A percentile compares a stretch with the other conserved stretches of the same genome.
phyloP scores from a whole-genome alignment of 2,329 filamentous ascomycete species.

The Neurospora sp. region DNA sequence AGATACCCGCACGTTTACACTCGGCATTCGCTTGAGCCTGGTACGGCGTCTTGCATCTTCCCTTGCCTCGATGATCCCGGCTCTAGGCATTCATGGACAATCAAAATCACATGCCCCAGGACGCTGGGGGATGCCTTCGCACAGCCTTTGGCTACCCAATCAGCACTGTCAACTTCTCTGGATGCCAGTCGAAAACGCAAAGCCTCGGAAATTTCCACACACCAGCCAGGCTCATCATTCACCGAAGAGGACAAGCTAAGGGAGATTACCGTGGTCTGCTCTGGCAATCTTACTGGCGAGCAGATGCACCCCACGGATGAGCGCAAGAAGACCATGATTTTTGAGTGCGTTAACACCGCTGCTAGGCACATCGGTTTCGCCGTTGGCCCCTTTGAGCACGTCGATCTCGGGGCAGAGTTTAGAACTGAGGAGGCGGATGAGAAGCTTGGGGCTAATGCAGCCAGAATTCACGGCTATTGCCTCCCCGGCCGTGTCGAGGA shows the following conservation, averaged over 20 bases:
- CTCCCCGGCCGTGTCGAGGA: conserved; percentile 74
- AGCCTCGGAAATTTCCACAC: conserved; percentile 22
- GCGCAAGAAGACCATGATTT: conserved; percentile 79
- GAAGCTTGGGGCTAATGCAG: conserved; percentile 76
- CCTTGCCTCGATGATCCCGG: conserved; percentile 84
- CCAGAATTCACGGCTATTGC: conserved; percentile 87
- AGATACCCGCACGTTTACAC: conserved; percentile 91
- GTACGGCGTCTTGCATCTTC: conserved; percentile 77
- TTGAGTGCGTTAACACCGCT: conserved; percentile 63
- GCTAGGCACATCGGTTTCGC: conserved; percentile 90
- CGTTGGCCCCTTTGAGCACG: conserved; percentile 87
- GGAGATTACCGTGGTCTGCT: conserved; percentile 85
- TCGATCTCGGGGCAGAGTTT: conserved; percentile 76
- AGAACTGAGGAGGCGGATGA: conserved; percentile 87
- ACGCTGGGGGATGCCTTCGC: conserved; percentile 71
- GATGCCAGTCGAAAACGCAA: conserved; percentile 29
- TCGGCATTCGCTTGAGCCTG: conserved; percentile 66
- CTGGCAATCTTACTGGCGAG: conserved; percentile 81
- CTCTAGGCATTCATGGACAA: conserved; percentile 75
- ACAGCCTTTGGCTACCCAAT: conserved; percentile 35
- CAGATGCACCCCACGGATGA: conserved; percentile 65
- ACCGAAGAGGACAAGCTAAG: conserved; percentile 75
- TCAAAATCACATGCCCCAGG: conserved; percentile 76
- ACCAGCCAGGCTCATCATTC: conserved; percentile 22
- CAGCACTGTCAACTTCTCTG: conserved; percentile 14